Percentiles rank a stretch among this genome's conserved stretches.
Conservation (phyloP, 2,329 filamentous ascomycete species). For the Podosphaera fusca region DNA sequence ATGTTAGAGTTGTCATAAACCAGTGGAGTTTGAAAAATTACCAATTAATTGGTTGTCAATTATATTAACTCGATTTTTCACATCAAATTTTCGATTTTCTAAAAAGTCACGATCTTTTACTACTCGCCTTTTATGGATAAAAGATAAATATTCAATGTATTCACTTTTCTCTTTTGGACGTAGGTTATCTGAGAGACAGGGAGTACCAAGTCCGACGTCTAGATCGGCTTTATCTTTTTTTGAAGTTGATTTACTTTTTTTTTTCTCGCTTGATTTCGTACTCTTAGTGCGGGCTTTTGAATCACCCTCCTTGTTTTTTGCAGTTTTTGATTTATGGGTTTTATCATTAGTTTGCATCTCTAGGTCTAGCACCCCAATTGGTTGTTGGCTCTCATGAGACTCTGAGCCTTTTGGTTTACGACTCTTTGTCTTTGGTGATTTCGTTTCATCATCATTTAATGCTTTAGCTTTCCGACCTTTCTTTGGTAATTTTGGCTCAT, state of each 20-base stretch:
- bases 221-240: too few species aligned
- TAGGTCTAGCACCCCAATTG: too few species aligned
- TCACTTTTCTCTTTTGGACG: neutral
- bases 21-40: constrained; percentile 3
- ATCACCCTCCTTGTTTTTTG: too few species aligned
- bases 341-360: too few species aligned
- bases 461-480: neutral
- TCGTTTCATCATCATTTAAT: neutral
- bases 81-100: neutral
- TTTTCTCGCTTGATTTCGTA: too few species aligned
- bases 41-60: constrained; percentile 26
- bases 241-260: too few species aligned
- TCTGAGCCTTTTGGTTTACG: neutral
- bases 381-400: too few species aligned
- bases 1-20: constrained; percentile 2
- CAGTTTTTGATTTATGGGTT: too few species aligned
- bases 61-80: constrained; percentile 27
- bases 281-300: too few species aligned
- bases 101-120: neutral
- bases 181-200: too few species aligned
- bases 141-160: neutral
- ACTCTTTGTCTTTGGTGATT: neutral
- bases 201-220: too few species aligned
- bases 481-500: neutral
- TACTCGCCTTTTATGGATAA: neutral